Evolutionary conservation across 495 filamentous ascomycete species (phyloP).

Genomic region (Tuber calosporum): DNA sequence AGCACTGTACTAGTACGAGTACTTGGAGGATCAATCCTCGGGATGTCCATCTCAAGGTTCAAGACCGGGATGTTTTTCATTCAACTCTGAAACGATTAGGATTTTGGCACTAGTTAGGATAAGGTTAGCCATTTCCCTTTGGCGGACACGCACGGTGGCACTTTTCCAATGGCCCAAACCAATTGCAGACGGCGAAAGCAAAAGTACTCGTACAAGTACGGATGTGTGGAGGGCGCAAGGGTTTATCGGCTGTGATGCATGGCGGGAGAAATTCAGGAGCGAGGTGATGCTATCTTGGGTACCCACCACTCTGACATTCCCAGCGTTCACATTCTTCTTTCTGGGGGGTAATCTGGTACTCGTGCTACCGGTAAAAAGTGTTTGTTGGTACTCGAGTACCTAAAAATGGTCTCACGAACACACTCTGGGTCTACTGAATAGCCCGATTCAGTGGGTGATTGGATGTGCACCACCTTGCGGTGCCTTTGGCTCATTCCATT

Average conservation of each 20-base stretch:
- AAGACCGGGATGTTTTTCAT: background rate
- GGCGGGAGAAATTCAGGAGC: slow-evolving; percentile 39
- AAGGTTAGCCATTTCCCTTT: slow-evolving; percentile 30
- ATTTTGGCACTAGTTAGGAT: slow-evolving; percentile 29
- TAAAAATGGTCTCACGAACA: slow-evolving; percentile 20
- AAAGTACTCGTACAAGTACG: slow-evolving; percentile 22
- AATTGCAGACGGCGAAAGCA: slow-evolving; percentile 9
- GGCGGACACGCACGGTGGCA: slow-evolving; percentile 25
- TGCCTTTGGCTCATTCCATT: slow-evolving; percentile 8
- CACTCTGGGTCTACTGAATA: slow-evolving; percentile 7
- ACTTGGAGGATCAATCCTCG: background rate
- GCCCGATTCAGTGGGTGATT: background rate
- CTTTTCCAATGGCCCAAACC: slow-evolving; percentile 7
- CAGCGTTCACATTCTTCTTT: background rate
- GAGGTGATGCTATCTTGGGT: slow-evolving; percentile 35
- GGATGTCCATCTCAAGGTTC: background rate
- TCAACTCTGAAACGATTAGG: slow-evolving; percentile 31
- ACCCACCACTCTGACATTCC: slow-evolving; percentile 30
- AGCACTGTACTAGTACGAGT: too few relatives aligned
- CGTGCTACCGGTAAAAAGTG: background rate
- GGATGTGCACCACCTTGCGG: background rate
- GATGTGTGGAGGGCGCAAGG: slow-evolving; percentile 36
- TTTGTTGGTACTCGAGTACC: slow-evolving; percentile 25
- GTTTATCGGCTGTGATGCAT: slow-evolving; percentile 37
- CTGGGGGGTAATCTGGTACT: slow-evolving; percentile 8